Percentiles rank a stretch among this genome's conserved stretches.
Conservation (phyloP, 306 rosid genomes). For the Vigna hirtella region DNA sequence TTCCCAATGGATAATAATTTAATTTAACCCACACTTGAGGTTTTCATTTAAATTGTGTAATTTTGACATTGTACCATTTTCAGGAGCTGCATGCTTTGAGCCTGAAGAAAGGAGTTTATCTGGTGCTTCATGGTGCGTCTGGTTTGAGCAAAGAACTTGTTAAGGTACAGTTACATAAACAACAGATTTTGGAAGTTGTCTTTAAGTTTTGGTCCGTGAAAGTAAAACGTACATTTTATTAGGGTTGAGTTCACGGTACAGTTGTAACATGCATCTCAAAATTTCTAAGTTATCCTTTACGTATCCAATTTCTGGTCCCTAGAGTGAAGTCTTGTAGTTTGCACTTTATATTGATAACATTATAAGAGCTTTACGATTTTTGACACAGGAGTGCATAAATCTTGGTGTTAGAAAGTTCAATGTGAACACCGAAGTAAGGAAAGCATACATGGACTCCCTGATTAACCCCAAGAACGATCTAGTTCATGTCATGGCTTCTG, state of each 20-base stretch:
- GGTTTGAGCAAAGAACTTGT: constrained; percentile 78
- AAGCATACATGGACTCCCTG: constrained; percentile 93
- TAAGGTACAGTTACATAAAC: constrained; percentile 58
- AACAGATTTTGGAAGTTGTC: constrained; percentile 4
- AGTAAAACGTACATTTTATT: background rate
- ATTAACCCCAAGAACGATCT: constrained; percentile 73
- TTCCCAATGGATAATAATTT: background rate
- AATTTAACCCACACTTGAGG: constrained; percentile 2
- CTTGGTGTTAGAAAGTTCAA: constrained; percentile 92
- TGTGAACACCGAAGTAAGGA: constrained; percentile 93
- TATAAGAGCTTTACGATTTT: constrained; percentile 30
- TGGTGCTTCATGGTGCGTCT: constrained; percentile 97
- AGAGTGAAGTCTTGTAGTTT: constrained; percentile 25
- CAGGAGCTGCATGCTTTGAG: constrained; percentile 77
- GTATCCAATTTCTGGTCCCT: constrained; percentile 21
- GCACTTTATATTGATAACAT: constrained; percentile 35
- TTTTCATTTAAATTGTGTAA: constrained; percentile 37
- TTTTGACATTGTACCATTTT: constrained; percentile 36
- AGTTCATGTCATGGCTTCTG: constrained; percentile 84
- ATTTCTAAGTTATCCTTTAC: constrained; percentile 3
- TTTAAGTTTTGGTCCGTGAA: constrained; percentile 15
- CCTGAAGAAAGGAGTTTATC: constrained; percentile 68
- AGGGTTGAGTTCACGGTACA: constrained; percentile 51
- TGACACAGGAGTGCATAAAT: constrained; percentile 76
- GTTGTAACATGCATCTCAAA: background rate